Base-by-base conservation (phyloP, 805 yeast species). In the Nakazawaea siamensis region DNA sequence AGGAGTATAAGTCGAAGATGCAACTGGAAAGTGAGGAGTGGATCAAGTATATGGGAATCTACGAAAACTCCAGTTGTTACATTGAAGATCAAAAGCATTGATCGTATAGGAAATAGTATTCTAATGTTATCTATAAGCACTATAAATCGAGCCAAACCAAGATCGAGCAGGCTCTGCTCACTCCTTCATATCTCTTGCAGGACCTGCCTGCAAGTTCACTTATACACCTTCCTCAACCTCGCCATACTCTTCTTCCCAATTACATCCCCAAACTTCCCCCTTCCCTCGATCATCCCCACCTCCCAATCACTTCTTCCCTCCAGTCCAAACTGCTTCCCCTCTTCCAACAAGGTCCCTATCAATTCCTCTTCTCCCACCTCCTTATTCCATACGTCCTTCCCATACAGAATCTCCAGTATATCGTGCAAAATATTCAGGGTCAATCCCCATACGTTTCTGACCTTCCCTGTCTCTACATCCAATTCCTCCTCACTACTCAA, bases 381-480 rank as follows among this genome's bases (percentile, higher is more conserved):
- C 18, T 12, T 15, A 18, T 6, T 16, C 17, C 6, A 7, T 5
- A 15, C 4, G 45, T 44, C 66, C 6, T 39, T 39, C 16, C 61
- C 60, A 48, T 73, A 70, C 3, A 70, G 59, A 8, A 80, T 62
- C 38, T 65, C 66, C 2, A 86, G 78, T 19, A 82, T 48, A 50
- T 82, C 90, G 46, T 73, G 82, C n/a, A 82, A 50, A 8, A 82
- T 81, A 49, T 80, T 80, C 2, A 88, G 90, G 0, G 92, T 82
- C 24, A 82, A 57, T 1, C 94, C 94, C 94, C 92, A 82, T 4
- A 83, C 77, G 48, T 80, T 82, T 48, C 81, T 73, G 25, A 76
- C 67, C 37, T 67, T 63, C 29, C 57, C 27, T 3, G 31, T 24
- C 60, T 32, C 20, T 15, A 50, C 54, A 23, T 52, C 73, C 49